phyloP scores from a whole-genome alignment of 306 rosid species.

The Casuarina equisetifolia region DNA sequence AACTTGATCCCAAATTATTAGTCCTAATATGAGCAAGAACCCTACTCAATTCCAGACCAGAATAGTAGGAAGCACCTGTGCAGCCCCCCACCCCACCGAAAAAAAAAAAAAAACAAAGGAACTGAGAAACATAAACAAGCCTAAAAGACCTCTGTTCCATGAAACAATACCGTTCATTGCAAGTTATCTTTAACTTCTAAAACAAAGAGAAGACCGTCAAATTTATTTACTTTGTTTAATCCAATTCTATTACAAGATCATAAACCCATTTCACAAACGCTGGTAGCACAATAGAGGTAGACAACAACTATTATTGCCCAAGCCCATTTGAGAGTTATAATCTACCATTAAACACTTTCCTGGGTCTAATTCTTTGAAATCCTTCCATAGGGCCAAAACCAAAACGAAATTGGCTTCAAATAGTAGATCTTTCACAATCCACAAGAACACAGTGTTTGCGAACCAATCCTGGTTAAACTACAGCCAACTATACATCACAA shows the following conservation, averaged over 20 bases:
- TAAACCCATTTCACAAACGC: not conserved
- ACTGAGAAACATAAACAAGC: not conserved
- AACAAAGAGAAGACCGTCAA: not conserved
- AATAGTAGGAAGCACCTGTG: not conserved
- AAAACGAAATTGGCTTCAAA: not conserved
- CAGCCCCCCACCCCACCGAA: too few species aligned
- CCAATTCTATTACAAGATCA: not conserved
- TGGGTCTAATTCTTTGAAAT: not conserved
- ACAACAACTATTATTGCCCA: not conserved
- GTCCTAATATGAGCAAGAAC: not conserved
- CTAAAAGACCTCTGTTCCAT: not conserved
- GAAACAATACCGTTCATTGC: not conserved
- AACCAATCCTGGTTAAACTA: slow-evolving; percentile 8
- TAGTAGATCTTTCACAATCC: not conserved
- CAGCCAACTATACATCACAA: not conserved
- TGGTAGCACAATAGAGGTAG: not conserved
- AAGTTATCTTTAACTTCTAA: not conserved
- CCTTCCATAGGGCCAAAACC: not conserved
- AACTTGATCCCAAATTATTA: not conserved
- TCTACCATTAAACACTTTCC: not conserved
- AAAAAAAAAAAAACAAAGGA: not conserved
- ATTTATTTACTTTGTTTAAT: not conserved
- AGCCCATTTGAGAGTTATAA: not conserved
- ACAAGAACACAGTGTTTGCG: slow-evolving; percentile 15
- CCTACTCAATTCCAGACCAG: not conserved